A percentile compares a stretch with the other conserved stretches of the same genome.
Evolutionary conservation across 345 rosid genomes (phyloP).

Genomic region (Euphorbia peplus): DNA sequence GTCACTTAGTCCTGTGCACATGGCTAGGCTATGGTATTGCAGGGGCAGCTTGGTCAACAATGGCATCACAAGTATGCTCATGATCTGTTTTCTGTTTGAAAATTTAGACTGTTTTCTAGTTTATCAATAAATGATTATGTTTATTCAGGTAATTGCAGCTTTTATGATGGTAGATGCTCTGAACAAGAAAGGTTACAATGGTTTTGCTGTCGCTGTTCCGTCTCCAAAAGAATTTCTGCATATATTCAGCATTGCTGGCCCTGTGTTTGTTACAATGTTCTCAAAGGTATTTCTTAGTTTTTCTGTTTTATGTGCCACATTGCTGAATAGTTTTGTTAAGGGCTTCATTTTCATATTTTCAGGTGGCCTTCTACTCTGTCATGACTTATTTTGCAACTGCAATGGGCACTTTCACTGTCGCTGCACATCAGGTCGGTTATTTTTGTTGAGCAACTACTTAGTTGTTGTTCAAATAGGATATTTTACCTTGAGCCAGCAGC

Average conservation of each 20-base stretch:
- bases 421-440: constrained; percentile 81
- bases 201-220: constrained; percentile 57
- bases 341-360: constrained; percentile 22
- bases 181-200: constrained; percentile 72
- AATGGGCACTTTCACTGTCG: constrained; percentile 71
- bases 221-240: constrained; percentile 46
- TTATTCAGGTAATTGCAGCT: constrained; percentile 63
- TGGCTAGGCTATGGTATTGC: constrained; percentile 76
- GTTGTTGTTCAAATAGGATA: too few relatives aligned
- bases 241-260: constrained; percentile 69
- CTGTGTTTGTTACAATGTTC: constrained; percentile 66
- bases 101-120: not conserved
- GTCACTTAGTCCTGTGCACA: constrained; percentile 67
- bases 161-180: constrained; percentile 76
- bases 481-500: too few relatives aligned
- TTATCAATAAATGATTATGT: not conserved
- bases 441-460: too few relatives aligned
- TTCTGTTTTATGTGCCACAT: not conserved
- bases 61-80: constrained; percentile 79
- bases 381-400: constrained; percentile 75
- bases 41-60: constrained; percentile 97
- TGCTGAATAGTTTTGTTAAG: too few relatives aligned
- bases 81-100: not conserved
- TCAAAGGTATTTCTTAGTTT: constrained; percentile 45
- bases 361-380: constrained; percentile 79